phyloP scores from a whole-genome alignment of 768 basidiomycete species.

The Thelephora aurantiotincta region DNA sequence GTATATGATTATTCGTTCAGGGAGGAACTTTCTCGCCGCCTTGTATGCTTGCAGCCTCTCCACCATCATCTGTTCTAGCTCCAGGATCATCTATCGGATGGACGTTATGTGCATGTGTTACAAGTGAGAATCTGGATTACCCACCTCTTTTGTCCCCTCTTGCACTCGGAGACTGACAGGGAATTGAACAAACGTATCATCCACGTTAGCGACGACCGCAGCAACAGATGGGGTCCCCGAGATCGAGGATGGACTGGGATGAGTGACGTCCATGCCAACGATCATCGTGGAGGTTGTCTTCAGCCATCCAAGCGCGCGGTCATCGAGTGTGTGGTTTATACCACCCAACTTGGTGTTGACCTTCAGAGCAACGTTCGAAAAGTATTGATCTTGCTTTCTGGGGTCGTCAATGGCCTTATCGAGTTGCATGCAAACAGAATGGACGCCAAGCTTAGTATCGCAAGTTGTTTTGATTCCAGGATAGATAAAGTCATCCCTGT shows the following conservation, averaged over 20 bases:
- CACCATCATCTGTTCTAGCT: constrained; percentile 50
- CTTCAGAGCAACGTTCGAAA: constrained; percentile 72
- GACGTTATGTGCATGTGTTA: neutral
- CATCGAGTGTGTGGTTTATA: constrained; percentile 56
- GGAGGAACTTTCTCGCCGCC: constrained; percentile 38
- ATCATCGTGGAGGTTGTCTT: constrained; percentile 61
- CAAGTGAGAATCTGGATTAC: neutral
- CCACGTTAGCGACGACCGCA: constrained; percentile 68
- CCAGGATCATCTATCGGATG: constrained; percentile 51
- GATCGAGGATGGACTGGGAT: constrained; percentile 53
- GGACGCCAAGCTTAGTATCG: constrained; percentile 60
- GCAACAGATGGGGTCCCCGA: constrained; percentile 73
- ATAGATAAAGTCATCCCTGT: constrained; percentile 61
- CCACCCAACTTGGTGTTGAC: constrained; percentile 78
- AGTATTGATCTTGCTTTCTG: constrained; percentile 61
- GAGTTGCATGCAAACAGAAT: constrained; percentile 61
- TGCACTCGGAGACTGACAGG: constrained; percentile 66
- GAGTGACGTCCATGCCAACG: constrained; percentile 77
- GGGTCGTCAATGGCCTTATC: constrained; percentile 40
- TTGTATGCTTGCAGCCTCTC: constrained; percentile 49
- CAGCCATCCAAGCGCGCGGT: constrained; percentile 46
- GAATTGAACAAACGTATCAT: constrained; percentile 58
- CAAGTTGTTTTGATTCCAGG: constrained; percentile 70
- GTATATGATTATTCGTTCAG: constrained; percentile 57
- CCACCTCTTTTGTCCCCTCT: constrained; percentile 30